phyloP scores from a whole-genome alignment of 352 stramenopile genomes.

The Phytophthora cajani region DNA sequence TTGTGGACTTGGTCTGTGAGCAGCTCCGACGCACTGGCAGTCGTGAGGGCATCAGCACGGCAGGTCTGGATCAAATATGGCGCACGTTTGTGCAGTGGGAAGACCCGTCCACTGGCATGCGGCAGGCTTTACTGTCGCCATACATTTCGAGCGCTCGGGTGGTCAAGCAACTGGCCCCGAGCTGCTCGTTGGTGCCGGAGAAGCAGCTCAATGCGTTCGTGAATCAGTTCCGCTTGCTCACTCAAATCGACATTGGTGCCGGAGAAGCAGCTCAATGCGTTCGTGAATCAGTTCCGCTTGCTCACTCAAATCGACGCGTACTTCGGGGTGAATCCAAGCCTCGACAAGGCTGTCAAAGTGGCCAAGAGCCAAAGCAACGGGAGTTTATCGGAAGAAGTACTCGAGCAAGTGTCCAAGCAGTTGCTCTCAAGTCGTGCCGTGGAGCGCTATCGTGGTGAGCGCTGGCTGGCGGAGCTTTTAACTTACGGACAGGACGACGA shows the following conservation, averaged over 20 bases:
- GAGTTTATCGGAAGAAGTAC: conserved; percentile 31
- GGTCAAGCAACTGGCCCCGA: conserved; percentile 34
- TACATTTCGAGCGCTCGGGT: conserved; percentile 27
- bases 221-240: conserved; percentile 42
- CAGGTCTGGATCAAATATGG: conserved; percentile 41
- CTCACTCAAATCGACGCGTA: conserved; percentile 55
- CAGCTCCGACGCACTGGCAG: conserved; percentile 33
- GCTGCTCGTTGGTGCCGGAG: conserved; percentile 35
- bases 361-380: conserved; percentile 21
- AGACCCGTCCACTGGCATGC: conserved; percentile 19
- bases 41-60: conserved; percentile 19
- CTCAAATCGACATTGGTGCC: conserved; percentile 38
- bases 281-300: conserved; percentile 49
- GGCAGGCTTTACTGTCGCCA: conserved; percentile 29
- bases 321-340: conserved; percentile 44
- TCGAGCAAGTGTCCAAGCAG: conserved; percentile 39
- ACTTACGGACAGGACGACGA: conserved; percentile 35
- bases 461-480: conserved; percentile 62
- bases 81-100: conserved; percentile 32
- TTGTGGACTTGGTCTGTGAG: conserved; percentile 45
- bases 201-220: conserved; percentile 49
- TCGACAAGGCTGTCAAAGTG: conserved; percentile 39
- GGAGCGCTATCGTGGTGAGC: conserved; percentile 52
- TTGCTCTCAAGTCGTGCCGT: conserved; percentile 36
- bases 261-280: conserved; percentile 45